Conservation (phyloP, 2,329 filamentous ascomycete genomes). For the Geosmithia flava region DNA sequence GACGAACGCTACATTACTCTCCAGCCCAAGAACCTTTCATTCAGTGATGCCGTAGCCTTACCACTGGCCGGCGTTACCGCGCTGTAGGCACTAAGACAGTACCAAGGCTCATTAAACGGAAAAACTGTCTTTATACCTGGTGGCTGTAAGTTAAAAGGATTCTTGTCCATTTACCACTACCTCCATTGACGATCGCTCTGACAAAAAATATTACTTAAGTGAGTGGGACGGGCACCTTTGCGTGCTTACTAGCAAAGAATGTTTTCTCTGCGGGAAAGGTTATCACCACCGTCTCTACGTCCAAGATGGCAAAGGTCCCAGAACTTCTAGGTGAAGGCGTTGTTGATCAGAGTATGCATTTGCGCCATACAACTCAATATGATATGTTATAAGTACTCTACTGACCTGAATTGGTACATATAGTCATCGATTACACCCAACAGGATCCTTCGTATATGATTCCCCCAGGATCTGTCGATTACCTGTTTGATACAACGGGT, state of each 20-base stretch:
- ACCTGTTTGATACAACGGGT: constrained; percentile 27
- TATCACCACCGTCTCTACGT: constrained; percentile 29
- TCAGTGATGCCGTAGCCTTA: constrained; percentile 27
- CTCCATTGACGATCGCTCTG: not conserved
- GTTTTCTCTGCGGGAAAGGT: constrained; percentile 28
- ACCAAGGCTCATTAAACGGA: constrained; percentile 25
- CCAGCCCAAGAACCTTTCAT: constrained; percentile 26
- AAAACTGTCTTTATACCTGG: constrained; percentile 12
- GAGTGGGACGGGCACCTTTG: constrained; percentile 11
- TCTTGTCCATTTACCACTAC: not conserved
- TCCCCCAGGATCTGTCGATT: constrained; percentile 22
- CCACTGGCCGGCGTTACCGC: constrained; percentile 28
- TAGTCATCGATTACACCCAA: constrained; percentile 13
- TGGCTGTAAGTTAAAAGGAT: constrained; percentile 7
- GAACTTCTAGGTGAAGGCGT: constrained; percentile 23
- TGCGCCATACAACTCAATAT: no score
- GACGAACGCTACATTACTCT: constrained; percentile 17
- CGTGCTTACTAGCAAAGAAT: constrained; percentile 28
- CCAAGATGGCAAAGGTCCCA: constrained; percentile 22
- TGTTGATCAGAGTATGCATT: constrained; percentile 18
- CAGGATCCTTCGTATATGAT: constrained; percentile 11
- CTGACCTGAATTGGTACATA: no score
- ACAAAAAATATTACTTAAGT: no score
- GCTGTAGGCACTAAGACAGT: constrained; percentile 21
- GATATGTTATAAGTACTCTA: no score